These are phyloP conservation scores for Orbilia ellipsospora DNA, from an alignment of 2,329 filamentous ascomycete species.

Conservation along the genomic window DNA sequence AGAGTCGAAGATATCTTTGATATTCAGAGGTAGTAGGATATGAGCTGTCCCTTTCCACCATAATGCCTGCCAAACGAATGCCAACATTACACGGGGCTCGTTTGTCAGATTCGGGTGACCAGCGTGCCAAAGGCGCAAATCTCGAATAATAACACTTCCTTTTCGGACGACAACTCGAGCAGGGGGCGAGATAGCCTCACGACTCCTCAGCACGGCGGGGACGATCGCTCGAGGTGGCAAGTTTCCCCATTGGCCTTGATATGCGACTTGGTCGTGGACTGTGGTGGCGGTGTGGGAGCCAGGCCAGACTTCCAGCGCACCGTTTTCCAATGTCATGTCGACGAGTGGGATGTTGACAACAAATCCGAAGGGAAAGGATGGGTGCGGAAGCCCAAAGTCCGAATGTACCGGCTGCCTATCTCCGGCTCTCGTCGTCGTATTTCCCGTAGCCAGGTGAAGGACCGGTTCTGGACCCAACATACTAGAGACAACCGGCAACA, in stretches of 20 bases:
- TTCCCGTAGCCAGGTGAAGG: slow-evolving; percentile 61
- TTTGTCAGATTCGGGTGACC: slow-evolving; percentile 71
- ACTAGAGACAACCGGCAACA: slow-evolving; percentile 59
- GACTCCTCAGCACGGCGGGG: slow-evolving; percentile 62
- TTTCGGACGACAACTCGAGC: slow-evolving; percentile 68
- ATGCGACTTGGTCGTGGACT: slow-evolving; percentile 26
- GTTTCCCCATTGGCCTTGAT: slow-evolving; percentile 61
- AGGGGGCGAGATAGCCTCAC: slow-evolving; percentile 63
- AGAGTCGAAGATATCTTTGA: background rate
- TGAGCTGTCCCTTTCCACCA: slow-evolving; percentile 23
- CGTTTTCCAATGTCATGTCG: slow-evolving; percentile 63
- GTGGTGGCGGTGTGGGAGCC: slow-evolving; percentile 61
- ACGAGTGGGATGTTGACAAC: slow-evolving; percentile 65
- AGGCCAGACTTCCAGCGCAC: slow-evolving; percentile 65
- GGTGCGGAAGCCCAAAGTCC: slow-evolving; percentile 64
- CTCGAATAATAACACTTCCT: slow-evolving; percentile 70
- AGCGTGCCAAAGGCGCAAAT: slow-evolving; percentile 73
- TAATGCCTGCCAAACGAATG: slow-evolving; percentile 57
- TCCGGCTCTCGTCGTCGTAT: slow-evolving; percentile 61
- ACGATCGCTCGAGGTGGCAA: slow-evolving; percentile 68
- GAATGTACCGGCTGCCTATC: slow-evolving; percentile 61
- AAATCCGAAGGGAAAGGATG: slow-evolving; percentile 64
- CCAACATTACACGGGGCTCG: slow-evolving; percentile 70
- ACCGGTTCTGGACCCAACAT: slow-evolving; percentile 62
- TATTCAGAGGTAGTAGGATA: slow-evolving; percentile 11